phyloP scores from a whole-genome alignment of 2,329 filamentous ascomycete genomes.

The Hortaea werneckii region DNA sequence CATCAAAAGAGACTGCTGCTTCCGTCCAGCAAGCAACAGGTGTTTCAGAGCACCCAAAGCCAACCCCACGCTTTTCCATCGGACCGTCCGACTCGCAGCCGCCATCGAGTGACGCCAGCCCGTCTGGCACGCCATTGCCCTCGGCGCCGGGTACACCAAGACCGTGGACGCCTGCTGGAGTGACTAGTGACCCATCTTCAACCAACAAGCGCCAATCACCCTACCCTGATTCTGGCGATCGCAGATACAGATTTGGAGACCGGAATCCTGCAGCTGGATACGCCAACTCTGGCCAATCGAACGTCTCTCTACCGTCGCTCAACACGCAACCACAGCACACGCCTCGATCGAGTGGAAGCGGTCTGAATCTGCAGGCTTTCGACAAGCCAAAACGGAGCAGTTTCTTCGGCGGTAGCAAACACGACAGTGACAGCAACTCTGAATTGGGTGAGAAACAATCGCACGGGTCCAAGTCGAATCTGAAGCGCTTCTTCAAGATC shows the following conservation, averaged over 20 bases:
- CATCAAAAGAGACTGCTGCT: conserved; percentile 25
- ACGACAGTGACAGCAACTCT: conserved; percentile 34
- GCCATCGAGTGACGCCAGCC: conserved; percentile 48
- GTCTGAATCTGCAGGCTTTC: conserved; percentile 7
- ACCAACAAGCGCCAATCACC: conserved; percentile 64
- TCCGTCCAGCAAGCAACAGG: conserved; percentile 20
- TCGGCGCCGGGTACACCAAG: conserved; percentile 44
- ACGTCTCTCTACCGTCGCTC: conserved; percentile 4
- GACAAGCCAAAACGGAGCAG: conserved; percentile 42
- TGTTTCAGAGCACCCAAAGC: conserved; percentile 37
- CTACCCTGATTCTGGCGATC: conserved; percentile 34
- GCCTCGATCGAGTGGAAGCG: conserved; percentile 1
- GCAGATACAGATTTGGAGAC: conserved; percentile 72
- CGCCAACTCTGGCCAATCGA: conserved; percentile 29
- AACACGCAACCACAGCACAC: conserved; percentile 25
- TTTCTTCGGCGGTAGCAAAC: conserved; percentile 46
- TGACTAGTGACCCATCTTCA: conserved; percentile 63
- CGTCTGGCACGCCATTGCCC: conserved; percentile 47
- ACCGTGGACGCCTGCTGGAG: conserved; percentile 46
- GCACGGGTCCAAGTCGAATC: conserved; percentile 65
- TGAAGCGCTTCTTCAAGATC: conserved; percentile 94
- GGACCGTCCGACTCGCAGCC: conserved; percentile 47
- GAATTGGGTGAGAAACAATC: conserved; percentile 29
- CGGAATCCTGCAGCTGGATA: conserved; percentile 55
- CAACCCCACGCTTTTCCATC: conserved; percentile 45